Percentiles rank a stretch among this genome's conserved stretches.
Conservation (phyloP, 192 early-diverging fungal genomes). For the Backusella tuberculispora region DNA sequence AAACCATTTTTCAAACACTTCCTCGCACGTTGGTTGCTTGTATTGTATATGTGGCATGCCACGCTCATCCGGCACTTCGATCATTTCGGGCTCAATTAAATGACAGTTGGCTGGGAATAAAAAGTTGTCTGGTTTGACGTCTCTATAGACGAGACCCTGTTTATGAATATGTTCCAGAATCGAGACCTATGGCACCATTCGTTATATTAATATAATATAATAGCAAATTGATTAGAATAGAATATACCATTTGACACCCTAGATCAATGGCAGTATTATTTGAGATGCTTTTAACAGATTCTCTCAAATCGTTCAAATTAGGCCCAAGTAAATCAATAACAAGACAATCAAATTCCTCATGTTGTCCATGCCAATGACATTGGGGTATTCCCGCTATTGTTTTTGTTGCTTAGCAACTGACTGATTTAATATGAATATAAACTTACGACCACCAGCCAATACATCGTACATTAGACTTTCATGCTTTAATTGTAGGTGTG, state of each 20-base stretch:
- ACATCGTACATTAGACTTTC: conserved; percentile 51
- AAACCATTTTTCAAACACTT: conserved; percentile 26
- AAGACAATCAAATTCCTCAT: conserved; percentile 52
- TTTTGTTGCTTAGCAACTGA: background rate
- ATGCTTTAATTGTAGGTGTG: conserved; percentile 52
- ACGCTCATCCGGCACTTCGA: conserved; percentile 15
- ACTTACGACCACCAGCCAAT: conserved; percentile 52
- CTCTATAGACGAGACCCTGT: conserved; percentile 61
- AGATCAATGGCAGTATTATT: background rate
- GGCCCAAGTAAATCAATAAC: conserved; percentile 63
- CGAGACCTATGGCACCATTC: conserved; percentile 27
- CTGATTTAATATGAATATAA: background rate
- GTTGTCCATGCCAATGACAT: conserved; percentile 58
- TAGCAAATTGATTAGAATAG: background rate
- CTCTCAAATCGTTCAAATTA: conserved; percentile 50
- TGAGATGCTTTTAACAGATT: conserved; percentile 32
- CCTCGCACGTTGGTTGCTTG: conserved; percentile 27
- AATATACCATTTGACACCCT: conserved; percentile 47
- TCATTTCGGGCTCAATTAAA: conserved; percentile 33
- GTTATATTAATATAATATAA: background rate
- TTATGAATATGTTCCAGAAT: conserved; percentile 43
- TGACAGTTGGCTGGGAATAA: conserved; percentile 48
- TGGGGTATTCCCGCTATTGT: conserved; percentile 51
- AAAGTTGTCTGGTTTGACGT: conserved; percentile 84
- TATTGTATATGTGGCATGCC: conserved; percentile 8